Evolutionary conservation across 2,329 filamentous ascomycete genomes (phyloP).

Genomic region (Colletotrichum neosansevieriae): DNA sequence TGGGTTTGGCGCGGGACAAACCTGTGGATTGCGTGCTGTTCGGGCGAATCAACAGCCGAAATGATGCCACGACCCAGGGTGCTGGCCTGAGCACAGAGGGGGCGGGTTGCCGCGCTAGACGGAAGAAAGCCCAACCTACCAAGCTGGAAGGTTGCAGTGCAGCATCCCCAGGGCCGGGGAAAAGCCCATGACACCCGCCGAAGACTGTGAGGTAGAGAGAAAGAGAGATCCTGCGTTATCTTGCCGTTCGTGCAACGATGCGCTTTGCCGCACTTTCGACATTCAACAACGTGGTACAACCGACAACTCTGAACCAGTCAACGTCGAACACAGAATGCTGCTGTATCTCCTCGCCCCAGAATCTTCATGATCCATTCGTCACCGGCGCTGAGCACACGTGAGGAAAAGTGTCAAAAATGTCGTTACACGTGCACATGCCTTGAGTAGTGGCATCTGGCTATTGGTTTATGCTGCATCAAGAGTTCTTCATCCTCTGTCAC

Average conservation of each 20-base stretch:
- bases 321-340: not conserved
- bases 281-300: not conserved
- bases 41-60: conserved; percentile 39
- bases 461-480: not conserved
- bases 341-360: not conserved
- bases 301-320: conserved; percentile 1
- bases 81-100: conserved; percentile 6
- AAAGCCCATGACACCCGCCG: not conserved
- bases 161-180: not conserved
- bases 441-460: conserved; percentile 1
- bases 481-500: not conserved
- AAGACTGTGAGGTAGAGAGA: not conserved
- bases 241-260: not conserved
- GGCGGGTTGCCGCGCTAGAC: not conserved
- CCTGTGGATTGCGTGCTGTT: conserved; percentile 20
- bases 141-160: conserved; percentile 1
- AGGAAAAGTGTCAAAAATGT: conserved; percentile 22
- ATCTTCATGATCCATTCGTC: conserved; percentile 25
- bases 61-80: conserved; percentile 35
- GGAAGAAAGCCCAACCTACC: not conserved
- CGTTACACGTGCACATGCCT: conserved; percentile 20
- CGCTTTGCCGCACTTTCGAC: not conserved
- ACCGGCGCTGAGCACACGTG: conserved; percentile 27
- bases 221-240: not conserved
- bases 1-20: conserved; percentile 28